phyloP scores from a whole-genome alignment of 805 yeast species.

The Pichia nanzhaoensis region DNA sequence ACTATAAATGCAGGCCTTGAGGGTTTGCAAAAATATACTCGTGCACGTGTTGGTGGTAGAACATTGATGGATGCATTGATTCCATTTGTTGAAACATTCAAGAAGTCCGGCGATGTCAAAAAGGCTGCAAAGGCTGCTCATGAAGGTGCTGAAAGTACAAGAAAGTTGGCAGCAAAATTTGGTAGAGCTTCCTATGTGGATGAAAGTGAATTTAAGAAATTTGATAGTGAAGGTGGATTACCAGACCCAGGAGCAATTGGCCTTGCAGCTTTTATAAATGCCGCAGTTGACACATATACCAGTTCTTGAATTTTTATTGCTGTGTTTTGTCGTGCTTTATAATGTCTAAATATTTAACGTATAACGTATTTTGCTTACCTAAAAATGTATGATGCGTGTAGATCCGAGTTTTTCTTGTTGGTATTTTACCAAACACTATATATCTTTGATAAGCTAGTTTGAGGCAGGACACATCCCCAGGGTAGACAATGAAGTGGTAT shows the following conservation, averaged over 20 bases:
- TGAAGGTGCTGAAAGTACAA: conserved; percentile 72
- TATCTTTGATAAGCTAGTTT: too few species aligned
- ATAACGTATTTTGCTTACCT: too few species aligned
- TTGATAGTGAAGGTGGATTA: conserved; percentile 56
- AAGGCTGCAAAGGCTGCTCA: conserved; percentile 65
- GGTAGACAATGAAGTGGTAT: conserved; percentile 18
- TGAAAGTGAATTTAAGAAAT: conserved; percentile 46
- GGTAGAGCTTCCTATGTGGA: conserved; percentile 91
- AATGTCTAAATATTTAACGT: too few species aligned
- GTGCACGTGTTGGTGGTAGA: conserved; percentile 83
- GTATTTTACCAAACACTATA: too few species aligned
- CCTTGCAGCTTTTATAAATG: conserved; percentile 37
- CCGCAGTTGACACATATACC: conserved; percentile 18
- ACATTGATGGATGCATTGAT: conserved; percentile 84
- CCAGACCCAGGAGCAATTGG: conserved; percentile 98
- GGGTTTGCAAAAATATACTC: conserved; percentile 76
- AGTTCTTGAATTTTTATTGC: neutral
- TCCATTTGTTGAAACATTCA: conserved; percentile 70
- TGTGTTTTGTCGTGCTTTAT: neutral
- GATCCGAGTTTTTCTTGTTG: too few species aligned
- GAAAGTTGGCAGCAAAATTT: conserved; percentile 70
- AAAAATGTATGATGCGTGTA: too few species aligned
- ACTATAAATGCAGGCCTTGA: conserved; percentile 55
- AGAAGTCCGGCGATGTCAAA: conserved; percentile 41
- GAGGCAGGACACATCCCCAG: too few species aligned